Evolutionary conservation across 2,329 filamentous ascomycete genomes (phyloP).

Genomic region (Cadophora sp.): DNA sequence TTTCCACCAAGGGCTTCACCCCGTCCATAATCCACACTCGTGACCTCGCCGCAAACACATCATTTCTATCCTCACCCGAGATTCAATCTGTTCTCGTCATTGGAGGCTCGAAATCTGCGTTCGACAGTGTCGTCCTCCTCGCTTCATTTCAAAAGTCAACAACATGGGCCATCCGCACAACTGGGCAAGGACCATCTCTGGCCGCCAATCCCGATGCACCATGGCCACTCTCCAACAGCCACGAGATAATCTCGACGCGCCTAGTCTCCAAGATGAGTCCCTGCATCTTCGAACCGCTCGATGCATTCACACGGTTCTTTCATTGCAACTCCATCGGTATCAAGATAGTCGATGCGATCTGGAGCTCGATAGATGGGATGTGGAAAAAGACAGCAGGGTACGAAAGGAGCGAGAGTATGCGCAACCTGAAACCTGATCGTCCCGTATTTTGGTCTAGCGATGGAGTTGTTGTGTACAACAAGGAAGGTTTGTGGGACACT

Average conservation of each 20-base stretch:
- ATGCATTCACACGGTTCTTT: constrained; percentile 18
- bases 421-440: constrained; percentile 6
- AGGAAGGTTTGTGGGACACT: constrained; percentile 20
- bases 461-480: constrained; percentile 16
- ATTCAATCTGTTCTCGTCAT: constrained; percentile 26
- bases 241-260: constrained; percentile 31
- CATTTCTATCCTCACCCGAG: constrained; percentile 18
- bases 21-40: constrained; percentile 40
- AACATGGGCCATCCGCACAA: constrained; percentile 26
- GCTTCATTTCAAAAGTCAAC: constrained; percentile 22
- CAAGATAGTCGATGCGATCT: constrained; percentile 14
- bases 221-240: constrained; percentile 18
- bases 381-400: constrained; percentile 15
- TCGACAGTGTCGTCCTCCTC: constrained; percentile 29
- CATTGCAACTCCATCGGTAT: constrained; percentile 18
- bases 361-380: not conserved
- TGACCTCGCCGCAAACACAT: constrained; percentile 33
- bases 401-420: constrained; percentile 10
- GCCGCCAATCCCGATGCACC: constrained; percentile 14
- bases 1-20: constrained; percentile 19
- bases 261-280: constrained; percentile 26
- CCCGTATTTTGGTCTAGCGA: constrained; percentile 20
- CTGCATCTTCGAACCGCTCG: constrained; percentile 24
- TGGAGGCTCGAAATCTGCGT: constrained; percentile 32
- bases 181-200: constrained; percentile 38